phyloP scores from a whole-genome alignment of 805 yeast species.

The Yamadazyma sp. region DNA sequence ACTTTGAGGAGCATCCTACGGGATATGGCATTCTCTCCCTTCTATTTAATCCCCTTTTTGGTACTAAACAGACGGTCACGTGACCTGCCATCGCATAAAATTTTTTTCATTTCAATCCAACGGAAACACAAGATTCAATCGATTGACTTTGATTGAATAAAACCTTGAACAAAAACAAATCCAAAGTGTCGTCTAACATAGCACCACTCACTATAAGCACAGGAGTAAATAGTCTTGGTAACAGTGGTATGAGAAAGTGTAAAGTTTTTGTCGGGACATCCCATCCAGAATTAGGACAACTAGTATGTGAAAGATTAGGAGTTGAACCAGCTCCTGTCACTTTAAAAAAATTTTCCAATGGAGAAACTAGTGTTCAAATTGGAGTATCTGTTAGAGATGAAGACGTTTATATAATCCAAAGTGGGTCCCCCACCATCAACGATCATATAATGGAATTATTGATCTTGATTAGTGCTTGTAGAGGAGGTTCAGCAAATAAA shows the following conservation, averaged over 20 bases:
- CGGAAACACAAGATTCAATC: too few species aligned
- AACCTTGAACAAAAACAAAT: too few species aligned
- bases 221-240: not conserved
- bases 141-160: too few species aligned
- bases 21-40: too few species aligned
- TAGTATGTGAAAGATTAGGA: slow-evolving; percentile 88
- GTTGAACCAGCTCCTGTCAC: slow-evolving; percentile 93
- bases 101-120: too few species aligned
- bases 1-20: too few species aligned
- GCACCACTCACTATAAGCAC: too few species aligned
- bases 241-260: slow-evolving; percentile 79
- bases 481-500: slow-evolving; percentile 97
- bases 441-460: slow-evolving; percentile 96
- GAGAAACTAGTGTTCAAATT: slow-evolving; percentile 95
- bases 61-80: too few species aligned
- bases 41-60: too few species aligned
- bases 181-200: too few species aligned
- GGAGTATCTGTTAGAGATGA: slow-evolving; percentile 96
- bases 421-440: slow-evolving; percentile 82
- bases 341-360: slow-evolving; percentile 89
- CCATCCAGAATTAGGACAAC: slow-evolving; percentile 89
- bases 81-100: too few species aligned
- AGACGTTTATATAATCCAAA: slow-evolving; percentile 88
- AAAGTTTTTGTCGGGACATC: slow-evolving; percentile 95
- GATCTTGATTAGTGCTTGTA: slow-evolving; percentile 90